Conservation (phyloP, 768 basidiomycete genomes). For the Collybia mongolica region DNA sequence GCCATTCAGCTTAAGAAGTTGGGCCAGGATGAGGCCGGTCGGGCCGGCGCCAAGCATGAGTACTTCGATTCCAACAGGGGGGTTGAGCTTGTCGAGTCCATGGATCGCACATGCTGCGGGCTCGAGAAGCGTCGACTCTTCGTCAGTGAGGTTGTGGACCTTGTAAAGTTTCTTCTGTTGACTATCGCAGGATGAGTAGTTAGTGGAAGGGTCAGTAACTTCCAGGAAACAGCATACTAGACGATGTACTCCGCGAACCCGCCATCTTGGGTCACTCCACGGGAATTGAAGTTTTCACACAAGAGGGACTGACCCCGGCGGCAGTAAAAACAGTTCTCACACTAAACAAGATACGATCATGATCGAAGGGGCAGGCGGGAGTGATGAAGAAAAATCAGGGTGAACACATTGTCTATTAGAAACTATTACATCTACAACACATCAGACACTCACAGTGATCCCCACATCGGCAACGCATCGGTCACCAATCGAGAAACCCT, state of each 20-base stretch:
- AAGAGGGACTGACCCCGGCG: conserved; percentile 78
- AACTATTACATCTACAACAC: conserved; percentile 5
- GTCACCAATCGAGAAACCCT: conserved; percentile 74
- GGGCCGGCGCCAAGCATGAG: conserved; percentile 89
- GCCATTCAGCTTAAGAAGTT: conserved; percentile 85
- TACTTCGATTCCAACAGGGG: conserved; percentile 81
- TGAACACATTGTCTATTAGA: neutral
- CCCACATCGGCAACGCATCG: conserved; percentile 84
- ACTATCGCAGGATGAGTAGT: conserved; percentile 14
- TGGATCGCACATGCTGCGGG: conserved; percentile 92
- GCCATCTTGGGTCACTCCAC: conserved; percentile 79
- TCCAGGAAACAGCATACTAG: conserved; percentile 52
- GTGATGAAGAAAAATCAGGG: neutral
- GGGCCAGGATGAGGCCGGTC: conserved; percentile 85
- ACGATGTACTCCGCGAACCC: conserved; percentile 90
- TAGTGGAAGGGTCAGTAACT: neutral
- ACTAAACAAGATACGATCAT: conserved; percentile 39
- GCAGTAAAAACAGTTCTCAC: conserved; percentile 86
- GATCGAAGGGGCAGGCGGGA: conserved; percentile 4
- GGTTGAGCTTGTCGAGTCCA: conserved; percentile 84
- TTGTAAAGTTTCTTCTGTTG: conserved; percentile 78
- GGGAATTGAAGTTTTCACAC: conserved; percentile 82
- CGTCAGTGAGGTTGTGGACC: conserved; percentile 83
- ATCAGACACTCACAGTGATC: conserved; percentile 44
- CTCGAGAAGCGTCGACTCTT: conserved; percentile 85